Percentiles rank a stretch among this genome's conserved stretches.
Evolutionary conservation across 2,329 filamentous ascomycete genomes (phyloP).

Genomic region (Zasmidium angulare): DNA sequence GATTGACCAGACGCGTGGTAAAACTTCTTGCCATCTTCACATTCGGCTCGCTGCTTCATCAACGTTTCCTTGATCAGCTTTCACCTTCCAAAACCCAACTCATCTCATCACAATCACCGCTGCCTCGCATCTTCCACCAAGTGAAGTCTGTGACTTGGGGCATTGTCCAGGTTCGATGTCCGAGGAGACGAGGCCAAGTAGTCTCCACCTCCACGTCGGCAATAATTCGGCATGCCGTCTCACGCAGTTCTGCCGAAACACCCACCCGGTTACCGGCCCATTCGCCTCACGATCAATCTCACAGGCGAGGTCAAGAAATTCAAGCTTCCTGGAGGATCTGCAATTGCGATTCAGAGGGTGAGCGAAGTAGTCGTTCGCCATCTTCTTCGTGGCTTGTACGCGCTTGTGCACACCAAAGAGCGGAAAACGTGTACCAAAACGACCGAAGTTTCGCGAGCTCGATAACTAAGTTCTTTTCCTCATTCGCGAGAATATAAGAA

Average conservation of each 20-base stretch:
- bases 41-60: neutral
- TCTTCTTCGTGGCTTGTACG: too few species aligned
- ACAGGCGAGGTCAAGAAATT: too few species aligned
- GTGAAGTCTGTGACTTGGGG: too few species aligned
- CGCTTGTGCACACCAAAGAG: too few species aligned
- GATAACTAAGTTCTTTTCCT: too few species aligned
- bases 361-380: too few species aligned
- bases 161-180: too few species aligned
- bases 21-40: neutral
- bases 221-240: neutral
- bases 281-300: neutral
- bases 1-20: neutral
- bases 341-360: neutral
- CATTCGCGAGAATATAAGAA: too few species aligned
- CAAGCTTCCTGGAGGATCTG: conserved; percentile 1
- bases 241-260: neutral
- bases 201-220: neutral
- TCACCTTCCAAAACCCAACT: neutral
- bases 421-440: too few species aligned
- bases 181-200: neutral
- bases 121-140: too few species aligned
- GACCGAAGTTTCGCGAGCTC: too few species aligned
- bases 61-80: neutral
- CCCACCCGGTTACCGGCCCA: neutral
- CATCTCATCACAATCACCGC: neutral